Conservation (phyloP, 306 rosid species). For the Quercus glauca region DNA sequence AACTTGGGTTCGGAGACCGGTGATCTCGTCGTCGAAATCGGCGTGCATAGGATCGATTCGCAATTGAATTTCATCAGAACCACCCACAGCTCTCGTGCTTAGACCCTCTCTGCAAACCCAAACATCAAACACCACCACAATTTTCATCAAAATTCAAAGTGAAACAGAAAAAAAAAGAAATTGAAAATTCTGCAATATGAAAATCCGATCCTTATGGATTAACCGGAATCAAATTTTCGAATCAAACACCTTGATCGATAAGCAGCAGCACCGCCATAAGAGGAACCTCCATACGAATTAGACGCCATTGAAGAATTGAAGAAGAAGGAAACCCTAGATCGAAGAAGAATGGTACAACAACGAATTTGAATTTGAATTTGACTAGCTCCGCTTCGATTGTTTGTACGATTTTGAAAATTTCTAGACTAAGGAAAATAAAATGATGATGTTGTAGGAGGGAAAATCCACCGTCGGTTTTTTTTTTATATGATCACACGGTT, state of each 20-base stretch:
- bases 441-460: neutral
- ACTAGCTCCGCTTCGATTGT: neutral
- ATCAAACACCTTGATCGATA: constrained; percentile 57
- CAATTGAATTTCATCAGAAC: constrained; percentile 84
- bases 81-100: constrained; percentile 62
- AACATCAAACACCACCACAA: neutral
- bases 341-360: neutral
- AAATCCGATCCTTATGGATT: neutral
- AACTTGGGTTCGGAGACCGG: constrained; percentile 85
- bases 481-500: neutral
- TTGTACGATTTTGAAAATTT: too few relatives aligned
- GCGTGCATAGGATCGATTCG: constrained; percentile 73
- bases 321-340: constrained; percentile 10
- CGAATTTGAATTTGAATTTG: neutral
- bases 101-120: constrained; percentile 67
- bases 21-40: constrained; percentile 76
- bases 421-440: too few relatives aligned
- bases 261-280: constrained; percentile 54
- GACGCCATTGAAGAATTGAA: constrained; percentile 48
- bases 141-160: neutral
- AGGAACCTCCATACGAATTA: constrained; percentile 44
- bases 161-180: neutral
- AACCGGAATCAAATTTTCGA: neutral
- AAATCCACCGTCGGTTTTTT: neutral
- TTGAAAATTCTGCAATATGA: neutral